Conservation (phyloP, 169 alveolate genomes). For the Prorocentrum cordatum region DNA sequence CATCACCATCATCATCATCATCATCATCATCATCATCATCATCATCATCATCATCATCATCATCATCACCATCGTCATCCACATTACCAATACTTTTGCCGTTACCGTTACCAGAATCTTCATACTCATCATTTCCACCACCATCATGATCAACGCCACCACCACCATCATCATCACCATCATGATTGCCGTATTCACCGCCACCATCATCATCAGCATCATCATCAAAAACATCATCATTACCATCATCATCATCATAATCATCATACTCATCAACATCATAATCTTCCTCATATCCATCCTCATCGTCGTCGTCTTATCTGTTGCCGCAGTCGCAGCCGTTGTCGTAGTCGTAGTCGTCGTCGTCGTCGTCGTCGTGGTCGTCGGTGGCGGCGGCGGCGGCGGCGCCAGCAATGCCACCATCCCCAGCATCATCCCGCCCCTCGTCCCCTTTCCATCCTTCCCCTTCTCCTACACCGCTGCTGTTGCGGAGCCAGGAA, state of each 20-base stretch:
- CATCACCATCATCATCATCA: neutral
- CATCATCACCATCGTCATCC: neutral
- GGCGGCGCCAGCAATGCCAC: no score
- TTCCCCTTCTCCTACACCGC: no score
- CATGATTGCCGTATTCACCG: neutral
- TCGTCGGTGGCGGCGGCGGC: no score
- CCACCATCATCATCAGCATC: neutral
- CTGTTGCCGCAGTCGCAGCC: no score
- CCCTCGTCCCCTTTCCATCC: no score
- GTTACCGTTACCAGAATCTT: neutral
- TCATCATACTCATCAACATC: no score
- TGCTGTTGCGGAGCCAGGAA: no score
- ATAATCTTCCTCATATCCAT: no score
- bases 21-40: neutral
- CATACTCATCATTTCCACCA: neutral
- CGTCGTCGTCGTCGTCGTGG: no score
- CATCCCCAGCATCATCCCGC: no score
- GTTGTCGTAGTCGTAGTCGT: no score
- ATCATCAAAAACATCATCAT: neutral
- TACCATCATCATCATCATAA: neutral
- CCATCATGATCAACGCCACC: neutral
- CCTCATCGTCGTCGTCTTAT: no score
- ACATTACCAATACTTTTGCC: neutral
- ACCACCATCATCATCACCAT: neutral
- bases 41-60: neutral